Evolutionary conservation across 345 rosid species (phyloP).

Genomic region (Citrus medica): DNA sequence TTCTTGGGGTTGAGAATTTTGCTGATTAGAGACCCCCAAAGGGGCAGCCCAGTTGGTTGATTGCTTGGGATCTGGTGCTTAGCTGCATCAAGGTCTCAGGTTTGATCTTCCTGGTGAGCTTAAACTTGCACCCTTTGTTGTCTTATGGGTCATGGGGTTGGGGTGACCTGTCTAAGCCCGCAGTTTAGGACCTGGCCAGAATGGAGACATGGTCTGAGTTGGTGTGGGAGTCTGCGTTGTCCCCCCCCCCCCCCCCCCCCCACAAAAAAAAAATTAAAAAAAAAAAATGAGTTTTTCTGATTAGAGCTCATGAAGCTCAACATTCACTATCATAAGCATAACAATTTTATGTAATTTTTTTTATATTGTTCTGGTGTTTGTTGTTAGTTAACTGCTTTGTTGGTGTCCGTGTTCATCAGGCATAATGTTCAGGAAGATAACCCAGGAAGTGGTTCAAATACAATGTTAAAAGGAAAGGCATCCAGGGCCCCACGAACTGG

Average conservation of each 20-base stretch:
- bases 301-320: neutral
- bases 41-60: no score
- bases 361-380: neutral
- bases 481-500: slow-evolving; percentile 71
- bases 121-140: no score
- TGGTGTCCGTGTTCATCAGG: slow-evolving; percentile 40
- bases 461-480: slow-evolving; percentile 56
- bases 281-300: neutral
- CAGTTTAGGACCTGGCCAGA: no score
- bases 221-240: no score
- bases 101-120: no score
- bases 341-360: neutral
- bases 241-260: no score
- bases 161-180: no score
- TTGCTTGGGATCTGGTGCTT: no score
- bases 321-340: neutral
- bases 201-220: no score
- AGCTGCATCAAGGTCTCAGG: no score
- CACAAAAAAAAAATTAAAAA: no score
- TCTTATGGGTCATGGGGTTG: no score
- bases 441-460: slow-evolving; percentile 49
- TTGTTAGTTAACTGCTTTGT: slow-evolving; percentile 15
- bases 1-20: neutral
- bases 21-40: neutral
- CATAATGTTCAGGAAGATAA: slow-evolving; percentile 52